phyloP scores from a whole-genome alignment of 2,329 filamentous ascomycete genomes.

The Fusarium abutilonis region DNA sequence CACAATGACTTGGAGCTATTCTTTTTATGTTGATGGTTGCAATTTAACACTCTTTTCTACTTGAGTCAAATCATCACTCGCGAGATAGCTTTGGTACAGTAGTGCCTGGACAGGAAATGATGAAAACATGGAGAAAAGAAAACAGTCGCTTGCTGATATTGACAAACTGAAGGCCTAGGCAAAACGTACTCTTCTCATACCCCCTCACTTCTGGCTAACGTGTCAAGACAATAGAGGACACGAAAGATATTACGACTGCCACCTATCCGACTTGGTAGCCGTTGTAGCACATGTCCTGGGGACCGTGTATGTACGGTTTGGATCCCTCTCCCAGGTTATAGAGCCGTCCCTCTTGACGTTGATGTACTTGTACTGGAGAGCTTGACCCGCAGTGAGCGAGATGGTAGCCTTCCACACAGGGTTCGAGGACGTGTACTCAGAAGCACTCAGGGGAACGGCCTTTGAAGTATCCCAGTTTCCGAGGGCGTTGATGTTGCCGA shows the following conservation, averaged over 20 bases:
- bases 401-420: conserved; percentile 70
- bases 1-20: background rate
- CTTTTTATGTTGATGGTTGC: background rate
- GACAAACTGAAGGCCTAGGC: too few species aligned
- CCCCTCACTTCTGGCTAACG: background rate
- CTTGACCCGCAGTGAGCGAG: conserved; percentile 63
- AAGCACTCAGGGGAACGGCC: conserved; percentile 67
- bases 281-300: conserved; percentile 47
- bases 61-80: background rate
- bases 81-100: background rate
- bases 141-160: too few species aligned
- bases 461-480: conserved; percentile 68
- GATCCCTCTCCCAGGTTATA: conserved; percentile 72
- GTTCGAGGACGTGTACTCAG: conserved; percentile 66
- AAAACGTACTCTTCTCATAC: background rate
- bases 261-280: conserved; percentile 44
- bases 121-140: too few species aligned
- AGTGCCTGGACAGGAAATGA: too few species aligned
- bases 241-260: conserved; percentile 40
- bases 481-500: conserved; percentile 67
- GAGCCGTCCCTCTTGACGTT: conserved; percentile 64
- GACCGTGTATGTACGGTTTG: conserved; percentile 55
- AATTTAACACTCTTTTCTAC: background rate
- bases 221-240: background rate
- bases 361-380: conserved; percentile 75